Conservation (phyloP, 306 rosid species). For the Prunus davidiana region DNA sequence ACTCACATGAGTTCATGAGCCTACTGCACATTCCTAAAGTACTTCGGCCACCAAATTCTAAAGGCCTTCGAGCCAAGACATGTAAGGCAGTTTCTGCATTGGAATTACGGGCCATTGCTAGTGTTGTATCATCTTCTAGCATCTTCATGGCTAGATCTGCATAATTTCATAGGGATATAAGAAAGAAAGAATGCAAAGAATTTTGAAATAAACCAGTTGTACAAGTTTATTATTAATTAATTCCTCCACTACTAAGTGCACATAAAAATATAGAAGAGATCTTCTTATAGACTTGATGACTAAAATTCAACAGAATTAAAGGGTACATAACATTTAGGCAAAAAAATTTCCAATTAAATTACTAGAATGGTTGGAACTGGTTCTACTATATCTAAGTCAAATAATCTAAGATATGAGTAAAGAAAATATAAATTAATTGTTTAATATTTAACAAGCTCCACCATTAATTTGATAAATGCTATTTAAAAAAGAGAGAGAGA, state of each 20-base stretch:
- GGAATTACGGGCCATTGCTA: background rate
- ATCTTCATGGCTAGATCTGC: slow-evolving; percentile 17
- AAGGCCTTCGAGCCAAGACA: slow-evolving; percentile 21
- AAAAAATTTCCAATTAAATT: too few relatives aligned
- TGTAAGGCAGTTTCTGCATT: slow-evolving; percentile 11
- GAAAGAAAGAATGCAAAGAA: background rate
- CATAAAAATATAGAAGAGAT: too few relatives aligned
- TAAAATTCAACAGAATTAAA: too few relatives aligned
- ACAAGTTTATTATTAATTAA: too few relatives aligned
- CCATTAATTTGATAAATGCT: too few relatives aligned
- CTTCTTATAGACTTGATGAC: too few relatives aligned
- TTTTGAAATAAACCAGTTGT: background rate
- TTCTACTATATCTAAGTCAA: too few relatives aligned
- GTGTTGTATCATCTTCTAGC: background rate
- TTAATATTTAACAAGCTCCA: background rate
- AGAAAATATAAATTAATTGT: background rate
- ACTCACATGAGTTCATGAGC: slow-evolving; percentile 11
- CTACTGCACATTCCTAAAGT: slow-evolving; percentile 10
- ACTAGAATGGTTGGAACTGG: too few relatives aligned
- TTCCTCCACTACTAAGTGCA: too few relatives aligned
- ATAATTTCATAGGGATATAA: background rate
- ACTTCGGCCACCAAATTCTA: background rate
- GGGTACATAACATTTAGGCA: too few relatives aligned
- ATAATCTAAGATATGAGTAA: background rate
- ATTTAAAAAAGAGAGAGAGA: too few relatives aligned